Base-by-base conservation (phyloP, 148 eudicot species). In the Nyssa sinensis region DNA sequence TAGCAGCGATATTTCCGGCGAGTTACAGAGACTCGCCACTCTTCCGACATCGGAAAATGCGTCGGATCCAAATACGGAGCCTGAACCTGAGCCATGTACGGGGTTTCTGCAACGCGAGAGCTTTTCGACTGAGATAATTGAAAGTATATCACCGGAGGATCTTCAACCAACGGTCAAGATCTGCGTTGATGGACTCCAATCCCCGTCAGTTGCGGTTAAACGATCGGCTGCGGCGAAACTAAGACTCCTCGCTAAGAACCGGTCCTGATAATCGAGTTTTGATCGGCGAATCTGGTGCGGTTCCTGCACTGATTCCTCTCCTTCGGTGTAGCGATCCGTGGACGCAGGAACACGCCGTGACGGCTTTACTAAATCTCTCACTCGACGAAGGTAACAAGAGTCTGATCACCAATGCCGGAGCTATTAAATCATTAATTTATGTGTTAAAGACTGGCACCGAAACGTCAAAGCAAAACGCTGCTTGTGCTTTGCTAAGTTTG, bases 1-100 rank as follows among this genome's bases (percentile, higher is more conserved):
- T 67, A 83, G 89, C 82, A 83, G 88, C 69, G 98, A 94, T 53
- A 89, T 94, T 24, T 94, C 98, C 75, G 97, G 98, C 47, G 98
- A 94, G 71, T 79, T 94, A 0, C 96, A 86, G 47, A 84, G 96
- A 5, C 81, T 94, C 4, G 97, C 98, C 0, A 73, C 67, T 1
- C 3, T 83, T 17, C 85, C 78, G 5, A 57, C 41, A 17, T 23
- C 81, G 5, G 83, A 76, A 33, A 29, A 37, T 31, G 64, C 10
- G 0, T 21, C 68, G 1, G 58, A 75, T 35, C 73, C 59, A 59
- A 23, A 73, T 44, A 65, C 79, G 19, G 79, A 66, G 8, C 64
- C 66, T 58, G 83, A 77, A 35, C 79, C 78, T 1, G 94, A 89
- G 63, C 93, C 95, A 0, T 90, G 91, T 61, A 33, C 10, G 1